phyloP scores from a whole-genome alignment of 495 filamentous ascomycete genomes.

The Aspergillus cavernicola region DNA sequence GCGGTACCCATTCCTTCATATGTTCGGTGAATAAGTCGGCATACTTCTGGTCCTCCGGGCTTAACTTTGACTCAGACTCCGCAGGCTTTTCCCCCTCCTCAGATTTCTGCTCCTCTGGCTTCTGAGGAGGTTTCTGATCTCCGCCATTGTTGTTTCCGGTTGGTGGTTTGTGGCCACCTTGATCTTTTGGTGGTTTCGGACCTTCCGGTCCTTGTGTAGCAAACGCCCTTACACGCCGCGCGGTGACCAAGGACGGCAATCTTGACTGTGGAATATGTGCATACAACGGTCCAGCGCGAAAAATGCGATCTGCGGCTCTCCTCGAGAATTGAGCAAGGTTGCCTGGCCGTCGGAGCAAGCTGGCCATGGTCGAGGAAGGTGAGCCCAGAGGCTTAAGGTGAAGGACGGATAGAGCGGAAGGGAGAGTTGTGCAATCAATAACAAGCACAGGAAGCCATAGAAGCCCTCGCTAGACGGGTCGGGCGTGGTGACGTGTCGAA shows the following conservation, averaged over 20 bases:
- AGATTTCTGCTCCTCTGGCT: conserved; percentile 38
- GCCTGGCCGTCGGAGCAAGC: conserved; percentile 62
- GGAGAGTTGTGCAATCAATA: conserved; percentile 14
- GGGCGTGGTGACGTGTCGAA: not conserved
- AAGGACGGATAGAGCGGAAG: conserved; percentile 24
- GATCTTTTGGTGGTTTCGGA: conserved; percentile 45
- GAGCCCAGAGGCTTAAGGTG: conserved; percentile 34
- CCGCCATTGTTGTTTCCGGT: conserved; percentile 27
- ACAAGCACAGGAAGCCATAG: conserved; percentile 29
- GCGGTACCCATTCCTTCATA: conserved; percentile 27
- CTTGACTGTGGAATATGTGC: conserved; percentile 33
- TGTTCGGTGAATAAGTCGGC: conserved; percentile 30
- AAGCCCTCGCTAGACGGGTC: conserved; percentile 10
- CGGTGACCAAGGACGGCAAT: conserved; percentile 43
- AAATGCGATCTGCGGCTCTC: conserved; percentile 44
- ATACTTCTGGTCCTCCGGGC: conserved; percentile 33
- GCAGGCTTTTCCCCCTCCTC: not conserved
- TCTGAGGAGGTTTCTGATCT: conserved; percentile 26
- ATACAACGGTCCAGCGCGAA: conserved; percentile 39
- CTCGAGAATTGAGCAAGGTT: conserved; percentile 60
- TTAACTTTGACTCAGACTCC: conserved; percentile 26
- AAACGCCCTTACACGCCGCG: conserved; percentile 51
- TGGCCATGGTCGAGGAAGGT: conserved; percentile 55
- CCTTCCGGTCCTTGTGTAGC: conserved; percentile 46
- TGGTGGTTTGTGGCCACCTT: conserved; percentile 26